These are phyloP conservation scores for Cercospora nicotianae DNA, from an alignment of 2,329 filamentous ascomycete species.

Conservation along the genomic window DNA sequence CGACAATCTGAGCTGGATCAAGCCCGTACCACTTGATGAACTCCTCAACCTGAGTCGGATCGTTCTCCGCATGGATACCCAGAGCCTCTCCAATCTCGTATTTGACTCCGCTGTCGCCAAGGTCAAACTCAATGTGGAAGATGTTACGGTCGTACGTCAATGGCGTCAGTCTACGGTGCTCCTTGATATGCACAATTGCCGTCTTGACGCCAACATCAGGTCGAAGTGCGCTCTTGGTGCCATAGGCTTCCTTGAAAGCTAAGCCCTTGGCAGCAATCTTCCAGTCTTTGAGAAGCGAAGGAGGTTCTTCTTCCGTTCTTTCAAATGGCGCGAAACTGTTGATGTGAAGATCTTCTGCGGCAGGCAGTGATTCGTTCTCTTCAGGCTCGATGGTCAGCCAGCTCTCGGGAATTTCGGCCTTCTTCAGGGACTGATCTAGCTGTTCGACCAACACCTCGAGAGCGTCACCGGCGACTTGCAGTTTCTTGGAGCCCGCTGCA, in stretches of 20 bases:
- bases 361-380: conserved; percentile 50
- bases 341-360: conserved; percentile 65
- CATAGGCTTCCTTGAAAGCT: conserved; percentile 91
- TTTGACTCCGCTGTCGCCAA: conserved; percentile 84
- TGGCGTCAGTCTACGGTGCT: conserved; percentile 91
- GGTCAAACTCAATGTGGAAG: conserved; percentile 99
- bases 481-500: conserved; percentile 63
- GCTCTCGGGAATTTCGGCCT: conserved; percentile 72
- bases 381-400: conserved; percentile 74
- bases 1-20: conserved; percentile 78
- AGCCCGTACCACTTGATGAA: conserved; percentile 93
- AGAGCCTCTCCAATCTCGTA: conserved; percentile 98
- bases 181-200: conserved; percentile 83
- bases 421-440: conserved; percentile 67
- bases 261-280: conserved; percentile 82
- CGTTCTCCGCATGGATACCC: conserved; percentile 93
- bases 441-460: conserved; percentile 61
- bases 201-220: conserved; percentile 87
- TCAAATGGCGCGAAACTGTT: conserved; percentile 83
- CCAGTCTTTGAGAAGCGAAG: conserved; percentile 72
- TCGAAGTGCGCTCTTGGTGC: conserved; percentile 69
- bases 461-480: conserved; percentile 62
- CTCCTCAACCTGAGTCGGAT: conserved; percentile 70
- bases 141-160: conserved; percentile 93
- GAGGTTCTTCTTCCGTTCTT: conserved; percentile 69